A percentile compares a stretch with the other conserved stretches of the same genome.
These are phyloP conservation scores for Ceratorhiza oryzae-sativae DNA, from an alignment of 1,284 basidiomycete genomes.

Conservation along the genomic window DNA sequence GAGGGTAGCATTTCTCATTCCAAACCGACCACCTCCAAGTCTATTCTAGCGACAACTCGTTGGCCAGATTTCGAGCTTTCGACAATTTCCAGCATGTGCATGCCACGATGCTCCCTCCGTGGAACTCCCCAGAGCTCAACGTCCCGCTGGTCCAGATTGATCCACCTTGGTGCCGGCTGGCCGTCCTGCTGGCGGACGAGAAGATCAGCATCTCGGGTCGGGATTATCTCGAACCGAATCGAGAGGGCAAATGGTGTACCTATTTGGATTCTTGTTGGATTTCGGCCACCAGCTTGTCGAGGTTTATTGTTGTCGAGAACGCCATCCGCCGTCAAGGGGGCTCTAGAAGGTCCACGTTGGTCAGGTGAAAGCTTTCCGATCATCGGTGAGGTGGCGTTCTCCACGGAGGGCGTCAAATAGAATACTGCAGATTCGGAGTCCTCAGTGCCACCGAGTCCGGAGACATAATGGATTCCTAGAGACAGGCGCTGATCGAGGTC, in stretches of 20 bases:
- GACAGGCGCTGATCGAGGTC: conserved; percentile 63
- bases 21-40: conserved; percentile 36
- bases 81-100: conserved; percentile 45
- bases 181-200: conserved; percentile 22
- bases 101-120: conserved; percentile 44
- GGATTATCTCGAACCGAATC: conserved; percentile 43
- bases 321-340: too few species aligned
- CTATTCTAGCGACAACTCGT: conserved; percentile 44
- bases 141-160: conserved; percentile 45
- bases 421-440: conserved; percentile 31
- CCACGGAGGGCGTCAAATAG: conserved; percentile 35
- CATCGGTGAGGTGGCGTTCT: background rate
- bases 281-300: conserved; percentile 29
- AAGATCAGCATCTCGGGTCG: conserved; percentile 18
- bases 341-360: conserved; percentile 42
- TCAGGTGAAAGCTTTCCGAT: conserved; percentile 39
- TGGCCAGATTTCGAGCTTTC: conserved; percentile 44
- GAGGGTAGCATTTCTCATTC: conserved; percentile 9
- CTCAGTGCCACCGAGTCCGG: conserved; percentile 62
- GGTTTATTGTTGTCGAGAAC: conserved; percentile 43
- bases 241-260: conserved; percentile 48
- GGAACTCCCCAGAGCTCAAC: conserved; percentile 48
- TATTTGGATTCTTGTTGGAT: conserved; percentile 46
- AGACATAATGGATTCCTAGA: conserved; percentile 72
- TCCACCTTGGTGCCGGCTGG: conserved; percentile 44